Percentiles rank a stretch among this genome's conserved stretches.
phyloP scores from a whole-genome alignment of 306 rosid species.

The Sophora flavescens region DNA sequence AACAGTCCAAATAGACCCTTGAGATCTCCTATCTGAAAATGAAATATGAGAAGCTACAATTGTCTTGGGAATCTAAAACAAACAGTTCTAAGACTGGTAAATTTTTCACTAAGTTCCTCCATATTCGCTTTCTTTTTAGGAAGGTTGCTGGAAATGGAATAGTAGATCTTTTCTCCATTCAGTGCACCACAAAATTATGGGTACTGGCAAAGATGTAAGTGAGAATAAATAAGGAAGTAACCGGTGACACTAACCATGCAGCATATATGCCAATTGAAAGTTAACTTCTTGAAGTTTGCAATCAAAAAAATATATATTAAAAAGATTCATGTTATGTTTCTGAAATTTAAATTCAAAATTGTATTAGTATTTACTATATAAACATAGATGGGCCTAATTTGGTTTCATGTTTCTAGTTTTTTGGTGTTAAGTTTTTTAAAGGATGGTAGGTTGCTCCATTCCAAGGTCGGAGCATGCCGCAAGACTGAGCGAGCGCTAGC shows the following conservation, averaged over 20 bases:
- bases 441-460: too few species aligned
- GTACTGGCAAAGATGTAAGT: not conserved
- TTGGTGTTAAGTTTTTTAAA: too few species aligned
- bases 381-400: not conserved
- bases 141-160: not conserved
- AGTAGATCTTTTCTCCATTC: not conserved
- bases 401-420: too few species aligned
- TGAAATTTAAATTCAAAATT: not conserved
- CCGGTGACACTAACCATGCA: not conserved
- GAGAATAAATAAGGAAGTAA: not conserved
- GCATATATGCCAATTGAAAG: not conserved
- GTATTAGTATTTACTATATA: not conserved
- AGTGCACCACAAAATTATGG: not conserved
- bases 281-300: not conserved
- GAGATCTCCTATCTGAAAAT: constrained; percentile 88
- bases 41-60: constrained; percentile 20
- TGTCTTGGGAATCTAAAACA: constrained; percentile 33
- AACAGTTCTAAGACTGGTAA: constrained; percentile 19
- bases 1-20: constrained; percentile 83
- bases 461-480: not conserved
- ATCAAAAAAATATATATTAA: not conserved
- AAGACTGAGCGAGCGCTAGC: not conserved
- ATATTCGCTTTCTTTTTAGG: constrained; percentile 6
- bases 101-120: constrained; percentile 27
- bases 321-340: constrained; percentile 8